Evolutionary conservation across 306 rosid species (phyloP).

Genomic region (Abrus pulchellus): DNA sequence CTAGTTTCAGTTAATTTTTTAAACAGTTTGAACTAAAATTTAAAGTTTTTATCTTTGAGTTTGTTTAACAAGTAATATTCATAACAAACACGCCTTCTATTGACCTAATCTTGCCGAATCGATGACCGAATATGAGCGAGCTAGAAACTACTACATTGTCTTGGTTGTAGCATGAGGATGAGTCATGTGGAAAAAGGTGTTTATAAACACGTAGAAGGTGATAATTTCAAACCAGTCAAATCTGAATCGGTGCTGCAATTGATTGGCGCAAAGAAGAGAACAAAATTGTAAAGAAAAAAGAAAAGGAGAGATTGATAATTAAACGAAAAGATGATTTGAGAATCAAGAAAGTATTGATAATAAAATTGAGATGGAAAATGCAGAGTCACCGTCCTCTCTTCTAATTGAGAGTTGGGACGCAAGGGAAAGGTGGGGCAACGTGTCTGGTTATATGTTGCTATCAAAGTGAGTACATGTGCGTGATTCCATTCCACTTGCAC

Average conservation of each 20-base stretch:
- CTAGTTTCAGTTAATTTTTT: too few relatives aligned
- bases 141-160: neutral
- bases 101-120: too few relatives aligned
- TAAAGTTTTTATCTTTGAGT: too few relatives aligned
- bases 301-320: neutral
- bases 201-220: neutral
- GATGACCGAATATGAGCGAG: neutral
- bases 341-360: slow-evolving; percentile 8
- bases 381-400: neutral
- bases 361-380: slow-evolving; percentile 3
- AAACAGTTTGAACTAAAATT: too few relatives aligned
- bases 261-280: slow-evolving; percentile 13
- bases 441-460: slow-evolving; percentile 40
- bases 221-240: neutral
- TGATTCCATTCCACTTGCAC: slow-evolving; percentile 32
- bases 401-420: neutral
- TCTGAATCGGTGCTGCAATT: neutral
- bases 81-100: too few relatives aligned
- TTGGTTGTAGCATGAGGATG: neutral
- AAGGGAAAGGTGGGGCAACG: neutral
- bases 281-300: neutral
- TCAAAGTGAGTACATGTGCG: slow-evolving; percentile 23
- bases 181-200: slow-evolving; percentile 5
- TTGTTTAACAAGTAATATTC: too few relatives aligned
- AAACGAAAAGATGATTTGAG: slow-evolving; percentile 17